Evolutionary conservation across 768 basidiomycete genomes (phyloP), one percentile per base, ranked within the genome.

Genomic region (Chalciporus piperatus): DNA sequence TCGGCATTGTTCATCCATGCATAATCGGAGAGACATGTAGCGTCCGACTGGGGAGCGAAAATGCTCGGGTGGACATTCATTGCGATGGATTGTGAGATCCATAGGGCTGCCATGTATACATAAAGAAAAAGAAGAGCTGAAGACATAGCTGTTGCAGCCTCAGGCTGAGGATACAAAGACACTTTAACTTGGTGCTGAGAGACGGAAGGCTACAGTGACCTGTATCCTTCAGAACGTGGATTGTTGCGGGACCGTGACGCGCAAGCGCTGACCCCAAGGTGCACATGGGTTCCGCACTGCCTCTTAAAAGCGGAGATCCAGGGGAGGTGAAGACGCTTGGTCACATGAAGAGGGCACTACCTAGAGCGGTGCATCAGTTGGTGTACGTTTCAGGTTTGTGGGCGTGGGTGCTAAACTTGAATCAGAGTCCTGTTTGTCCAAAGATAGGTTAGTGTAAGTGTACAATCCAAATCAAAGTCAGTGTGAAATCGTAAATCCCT

Each of bases 1-100:
- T 62, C 55, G 1, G 38, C 42, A 16, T 56, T 62, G 37, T 66
- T 33, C 67, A 68, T 68, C 67, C 67, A 68, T 11, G 32, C 27
- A 51, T 65, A 63, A 2, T 46, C 50, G 11, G 46, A 0, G 20
- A 35, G 45, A 45, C 66, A 68, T 0, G 45, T 47, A 16, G 57
- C 66, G 48, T 42, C 41, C 0, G 67, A 54, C 12, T 25, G 11
- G 10, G 56, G 33, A 16, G 5, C 3, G 3, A 63, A 59, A 9
- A 52, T 13, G 16, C 54, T 41, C 22, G 62, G 55, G 19, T 42
- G 59, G 9, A 22, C 14, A 9, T 42, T 33, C 51, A 50, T 46
- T 8, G 46, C 59, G 9, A 16, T n/a, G 25, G 37, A 47, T n/a
- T 16, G 55, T 33, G 45, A 16, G 28, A 54, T 19, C 37, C 33